Percentiles rank a stretch among this genome's conserved stretches.
phyloP scores from a whole-genome alignment of 208 protist species.

The Naegleria lovaniensis region DNA sequence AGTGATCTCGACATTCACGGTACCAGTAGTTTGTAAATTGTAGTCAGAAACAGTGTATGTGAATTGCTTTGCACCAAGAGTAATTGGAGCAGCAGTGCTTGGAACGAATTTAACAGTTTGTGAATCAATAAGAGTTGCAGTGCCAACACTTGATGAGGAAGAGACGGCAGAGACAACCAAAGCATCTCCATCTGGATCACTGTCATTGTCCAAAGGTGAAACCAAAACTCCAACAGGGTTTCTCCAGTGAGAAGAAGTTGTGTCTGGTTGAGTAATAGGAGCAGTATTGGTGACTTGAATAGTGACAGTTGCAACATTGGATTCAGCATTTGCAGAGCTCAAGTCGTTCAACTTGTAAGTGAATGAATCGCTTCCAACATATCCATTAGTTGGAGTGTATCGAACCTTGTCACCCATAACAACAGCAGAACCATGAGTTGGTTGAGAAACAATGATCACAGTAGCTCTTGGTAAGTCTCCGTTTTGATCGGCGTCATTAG shows the following conservation, averaged over 20 bases:
- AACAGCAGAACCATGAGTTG: not conserved
- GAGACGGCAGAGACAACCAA: not conserved
- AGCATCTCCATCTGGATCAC: not conserved
- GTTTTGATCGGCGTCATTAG: not conserved
- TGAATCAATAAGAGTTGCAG: not conserved
- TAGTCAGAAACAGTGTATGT: not conserved
- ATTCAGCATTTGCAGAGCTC: not conserved
- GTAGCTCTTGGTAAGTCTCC: not conserved
- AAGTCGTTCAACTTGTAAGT: not conserved
- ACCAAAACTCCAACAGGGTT: not conserved
- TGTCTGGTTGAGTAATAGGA: not conserved
- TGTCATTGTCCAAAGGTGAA: not conserved
- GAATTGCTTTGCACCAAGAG: not conserved
- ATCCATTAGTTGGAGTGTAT: conserved; percentile 14
- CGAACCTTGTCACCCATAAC: not conserved
- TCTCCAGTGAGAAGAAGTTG: not conserved
- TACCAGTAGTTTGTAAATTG: not conserved
- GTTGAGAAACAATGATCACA: not conserved
- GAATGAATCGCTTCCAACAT: not conserved
- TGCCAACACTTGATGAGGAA: not conserved
- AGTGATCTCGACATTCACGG: not conserved
- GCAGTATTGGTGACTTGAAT: conserved; percentile 16
- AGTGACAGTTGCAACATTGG: not conserved
- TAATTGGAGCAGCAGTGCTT: not conserved
- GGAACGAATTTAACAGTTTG: not conserved